Evolutionary conservation across 805 yeast species (phyloP), one percentile per base, ranked within the genome.

Genomic region (Starmerella roubikii): DNA sequence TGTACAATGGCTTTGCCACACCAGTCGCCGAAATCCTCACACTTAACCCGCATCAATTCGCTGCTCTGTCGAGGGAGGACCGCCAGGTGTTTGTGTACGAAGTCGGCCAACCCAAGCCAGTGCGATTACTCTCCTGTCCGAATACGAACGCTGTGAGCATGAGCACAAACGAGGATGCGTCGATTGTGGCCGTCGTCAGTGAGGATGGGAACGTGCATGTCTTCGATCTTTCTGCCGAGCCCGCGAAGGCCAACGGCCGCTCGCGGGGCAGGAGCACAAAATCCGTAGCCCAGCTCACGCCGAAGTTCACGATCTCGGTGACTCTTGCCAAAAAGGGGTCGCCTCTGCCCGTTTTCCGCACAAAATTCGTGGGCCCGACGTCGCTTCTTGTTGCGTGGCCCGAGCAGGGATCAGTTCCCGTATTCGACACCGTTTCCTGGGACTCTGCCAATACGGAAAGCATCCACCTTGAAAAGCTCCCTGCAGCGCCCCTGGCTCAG

Each of bases 51-150:
- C 5, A 15, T 4, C 9, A 69, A 34, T 73, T 84, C 49, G 57
- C 81, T 31, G 76, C 91, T 1, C 69, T 78, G 37, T 93, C 95
- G 1, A 64, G 64, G 26, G 77, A 76, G 44, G 97, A 86, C 57
- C 69, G 96, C 49, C 84, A 82, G 56, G 67, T 85, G 48, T 83
- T 83, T 55, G 62, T 80, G 27, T 76, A 78, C 53, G 69, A 78
- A 10, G 39, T 74, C 2, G 54, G 63, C n/a, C 53, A 59, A 22
- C 53, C 72, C 3, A 34, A 55, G 39, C 64, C 76, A 2, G 59
- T 61, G 19, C 58, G 66, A 8, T 80, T 85, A 3, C 69, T 83
- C 40, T 85, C 80, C 13, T 67, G 86, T 3, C 79, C 78, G 45
- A 65, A 83, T 13, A 41, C 49, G 6, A 71, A 79, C 35, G 73